Evolutionary conservation across 2,329 filamentous ascomycete species (phyloP).

Genomic region (Fusarium anthophilum): DNA sequence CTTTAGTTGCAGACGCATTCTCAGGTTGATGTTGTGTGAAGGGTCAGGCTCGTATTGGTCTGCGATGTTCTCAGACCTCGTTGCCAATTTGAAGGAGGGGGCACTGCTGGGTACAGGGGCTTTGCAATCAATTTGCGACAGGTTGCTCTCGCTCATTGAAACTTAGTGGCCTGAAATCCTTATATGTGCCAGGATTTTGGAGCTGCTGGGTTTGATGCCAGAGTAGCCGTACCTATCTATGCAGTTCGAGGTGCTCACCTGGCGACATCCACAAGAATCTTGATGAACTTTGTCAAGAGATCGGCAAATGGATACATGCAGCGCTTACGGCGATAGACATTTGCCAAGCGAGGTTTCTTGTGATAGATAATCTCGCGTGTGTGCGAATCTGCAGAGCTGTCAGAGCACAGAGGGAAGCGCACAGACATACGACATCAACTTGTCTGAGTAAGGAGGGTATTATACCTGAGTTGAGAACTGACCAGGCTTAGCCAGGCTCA

Average conservation of each 20-base stretch:
- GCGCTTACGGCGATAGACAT: not conserved
- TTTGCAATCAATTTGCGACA: not conserved
- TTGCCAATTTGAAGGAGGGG: conserved; percentile 1
- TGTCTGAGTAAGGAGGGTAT: conserved; percentile 17
- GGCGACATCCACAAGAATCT: not conserved
- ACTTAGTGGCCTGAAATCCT: not conserved
- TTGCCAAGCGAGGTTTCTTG: not conserved
- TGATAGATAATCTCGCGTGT: conserved; percentile 23
- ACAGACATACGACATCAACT: conserved; percentile 23
- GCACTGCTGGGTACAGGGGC: conserved; percentile 9
- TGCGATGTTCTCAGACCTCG: conserved; percentile 5
- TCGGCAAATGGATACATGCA: not conserved
- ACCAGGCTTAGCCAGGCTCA: conserved; percentile 3
- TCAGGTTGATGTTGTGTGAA: not conserved
- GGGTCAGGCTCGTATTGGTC: not conserved
- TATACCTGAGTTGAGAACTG: conserved; percentile 24
- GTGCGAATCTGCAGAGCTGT: conserved; percentile 13
- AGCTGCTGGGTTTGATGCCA: not conserved
- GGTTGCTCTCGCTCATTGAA: not conserved
- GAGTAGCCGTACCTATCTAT: not conserved
- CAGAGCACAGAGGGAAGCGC: conserved; percentile 20
- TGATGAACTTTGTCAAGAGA: not conserved
- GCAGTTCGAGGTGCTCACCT: not conserved
- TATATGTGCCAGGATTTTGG: not conserved
- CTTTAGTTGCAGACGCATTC: conserved; percentile 9